These are phyloP conservation scores for Lactarius quietus DNA, from an alignment of 768 basidiomycete genomes.

Conservation along the genomic window DNA sequence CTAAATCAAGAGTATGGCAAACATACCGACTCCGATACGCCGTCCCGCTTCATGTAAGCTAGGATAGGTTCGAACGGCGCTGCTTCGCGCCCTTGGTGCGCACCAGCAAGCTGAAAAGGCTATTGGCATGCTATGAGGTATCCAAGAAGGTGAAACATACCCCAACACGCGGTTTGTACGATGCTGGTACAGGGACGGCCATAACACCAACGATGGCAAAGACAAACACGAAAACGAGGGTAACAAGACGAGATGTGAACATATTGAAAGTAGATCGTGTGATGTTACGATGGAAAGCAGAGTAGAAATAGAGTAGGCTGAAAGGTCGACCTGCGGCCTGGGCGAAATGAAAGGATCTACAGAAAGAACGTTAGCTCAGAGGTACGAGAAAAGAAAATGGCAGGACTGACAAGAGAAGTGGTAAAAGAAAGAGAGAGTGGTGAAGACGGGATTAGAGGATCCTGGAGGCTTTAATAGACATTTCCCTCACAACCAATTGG, in stretches of 20 bases:
- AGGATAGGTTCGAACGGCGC: conserved; percentile 41
- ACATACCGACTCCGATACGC: not conserved
- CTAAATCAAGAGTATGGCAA: not conserved
- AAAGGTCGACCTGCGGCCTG: conserved; percentile 38
- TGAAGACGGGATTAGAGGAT: conserved; percentile 25
- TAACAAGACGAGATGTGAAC: conserved; percentile 41
- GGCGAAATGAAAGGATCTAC: conserved; percentile 20
- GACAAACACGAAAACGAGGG: conserved; percentile 40
- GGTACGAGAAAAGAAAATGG: not conserved
- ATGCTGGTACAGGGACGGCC: conserved; percentile 42
- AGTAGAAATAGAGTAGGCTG: conserved; percentile 24
- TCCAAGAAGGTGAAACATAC: not conserved
- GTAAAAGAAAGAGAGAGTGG: too few species aligned
- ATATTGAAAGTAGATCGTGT: conserved; percentile 36
- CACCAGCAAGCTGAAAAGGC: conserved; percentile 12
- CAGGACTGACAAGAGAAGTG: conserved; percentile 1
- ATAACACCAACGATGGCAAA: conserved; percentile 45
- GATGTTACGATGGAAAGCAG: conserved; percentile 27
- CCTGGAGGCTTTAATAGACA: not conserved
- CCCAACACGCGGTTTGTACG: conserved; percentile 35
- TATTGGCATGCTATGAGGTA: not conserved
- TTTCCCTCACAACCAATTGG: conserved; percentile 6
- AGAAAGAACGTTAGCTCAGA: conserved; percentile 12
- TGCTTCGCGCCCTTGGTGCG: conserved; percentile 28
- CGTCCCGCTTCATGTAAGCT: conserved; percentile 39